Evolutionary conservation across 805 yeast genomes (phyloP).

Genomic region (Wickerhamiella kazuoi): DNA sequence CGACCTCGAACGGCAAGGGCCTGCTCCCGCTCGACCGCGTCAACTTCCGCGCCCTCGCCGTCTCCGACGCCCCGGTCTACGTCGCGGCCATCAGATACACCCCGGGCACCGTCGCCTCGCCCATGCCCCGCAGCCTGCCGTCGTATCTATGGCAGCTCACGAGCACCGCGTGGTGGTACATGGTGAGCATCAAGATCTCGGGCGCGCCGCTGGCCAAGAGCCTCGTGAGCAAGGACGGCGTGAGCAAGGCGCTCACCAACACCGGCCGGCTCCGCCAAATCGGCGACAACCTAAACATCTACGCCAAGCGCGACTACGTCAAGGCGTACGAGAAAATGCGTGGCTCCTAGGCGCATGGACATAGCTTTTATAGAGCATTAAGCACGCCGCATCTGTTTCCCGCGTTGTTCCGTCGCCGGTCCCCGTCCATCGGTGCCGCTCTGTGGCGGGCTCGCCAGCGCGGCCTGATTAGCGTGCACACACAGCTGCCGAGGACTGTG

Average conservation of each 20-base stretch:
- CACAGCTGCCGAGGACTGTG: no score
- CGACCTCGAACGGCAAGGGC: conserved; percentile 69
- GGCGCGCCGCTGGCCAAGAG: conserved; percentile 15
- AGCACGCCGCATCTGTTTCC: not conserved
- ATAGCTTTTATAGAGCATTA: not conserved
- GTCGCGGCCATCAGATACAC: conserved; percentile 20
- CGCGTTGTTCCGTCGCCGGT: no score
- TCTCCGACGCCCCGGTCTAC: conserved; percentile 9
- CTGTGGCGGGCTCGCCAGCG: no score
- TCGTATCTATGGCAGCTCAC: conserved; percentile 16
- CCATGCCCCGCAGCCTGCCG: conserved; percentile 18
- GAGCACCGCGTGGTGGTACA: conserved; percentile 14
- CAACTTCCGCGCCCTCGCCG: conserved; percentile 11
- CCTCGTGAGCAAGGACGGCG: conserved; percentile 5
- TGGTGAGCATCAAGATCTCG: conserved; percentile 16
- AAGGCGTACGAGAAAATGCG: conserved; percentile 17
- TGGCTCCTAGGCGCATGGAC: not conserved
- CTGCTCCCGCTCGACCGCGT: conserved; percentile 36
- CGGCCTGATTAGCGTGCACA: no score
- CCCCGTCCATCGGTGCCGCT: no score
- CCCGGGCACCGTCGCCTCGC: conserved; percentile 20
- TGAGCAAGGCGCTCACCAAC: conserved; percentile 16
- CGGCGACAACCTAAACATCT: conserved; percentile 27
- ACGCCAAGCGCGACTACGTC: conserved; percentile 30
- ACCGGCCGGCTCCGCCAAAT: conserved; percentile 33